These are phyloP conservation scores for Neckera pumila DNA, from an alignment of 225 moss, liverwort and hornwort genomes.

Conservation along the genomic window DNA sequence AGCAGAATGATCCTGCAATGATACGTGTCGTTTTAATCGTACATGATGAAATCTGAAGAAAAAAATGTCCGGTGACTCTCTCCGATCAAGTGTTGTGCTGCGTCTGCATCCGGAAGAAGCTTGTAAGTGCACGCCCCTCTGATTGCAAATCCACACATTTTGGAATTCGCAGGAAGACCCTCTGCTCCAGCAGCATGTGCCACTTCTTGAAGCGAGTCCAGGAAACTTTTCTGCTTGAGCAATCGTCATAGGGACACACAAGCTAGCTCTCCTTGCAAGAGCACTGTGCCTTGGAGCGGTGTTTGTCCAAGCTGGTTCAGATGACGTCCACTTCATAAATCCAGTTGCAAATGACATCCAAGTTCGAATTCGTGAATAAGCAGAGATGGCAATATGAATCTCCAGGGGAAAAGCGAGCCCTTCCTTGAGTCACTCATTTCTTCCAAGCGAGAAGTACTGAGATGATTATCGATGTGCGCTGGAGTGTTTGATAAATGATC, in stretches of 20 bases:
- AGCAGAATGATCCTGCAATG: slow-evolving; percentile 1
- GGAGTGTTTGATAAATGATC: slow-evolving; percentile 10
- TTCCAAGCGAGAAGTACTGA: not conserved
- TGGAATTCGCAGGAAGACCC: not conserved
- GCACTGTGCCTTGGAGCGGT: not conserved
- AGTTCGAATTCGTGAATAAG: not conserved
- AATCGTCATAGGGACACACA: not conserved
- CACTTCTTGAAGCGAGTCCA: not conserved
- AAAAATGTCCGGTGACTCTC: not conserved
- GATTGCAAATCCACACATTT: not conserved
- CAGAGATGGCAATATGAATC: not conserved
- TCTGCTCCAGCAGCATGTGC: not conserved
- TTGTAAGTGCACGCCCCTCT: not conserved
- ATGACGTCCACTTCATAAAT: not conserved
- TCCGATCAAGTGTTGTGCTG: not conserved
- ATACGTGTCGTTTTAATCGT: not conserved
- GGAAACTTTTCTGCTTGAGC: not conserved
- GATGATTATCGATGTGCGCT: not conserved
- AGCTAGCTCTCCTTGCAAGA: not conserved
- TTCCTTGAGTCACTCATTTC: not conserved
- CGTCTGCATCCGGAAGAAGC: not conserved
- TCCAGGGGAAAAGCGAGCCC: not conserved
- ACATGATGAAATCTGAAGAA: not conserved
- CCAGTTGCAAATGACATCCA: not conserved
- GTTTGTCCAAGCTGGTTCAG: not conserved